Conservation (phyloP, 176 grass and related monocot species). For the Eragrostis nindensis region DNA sequence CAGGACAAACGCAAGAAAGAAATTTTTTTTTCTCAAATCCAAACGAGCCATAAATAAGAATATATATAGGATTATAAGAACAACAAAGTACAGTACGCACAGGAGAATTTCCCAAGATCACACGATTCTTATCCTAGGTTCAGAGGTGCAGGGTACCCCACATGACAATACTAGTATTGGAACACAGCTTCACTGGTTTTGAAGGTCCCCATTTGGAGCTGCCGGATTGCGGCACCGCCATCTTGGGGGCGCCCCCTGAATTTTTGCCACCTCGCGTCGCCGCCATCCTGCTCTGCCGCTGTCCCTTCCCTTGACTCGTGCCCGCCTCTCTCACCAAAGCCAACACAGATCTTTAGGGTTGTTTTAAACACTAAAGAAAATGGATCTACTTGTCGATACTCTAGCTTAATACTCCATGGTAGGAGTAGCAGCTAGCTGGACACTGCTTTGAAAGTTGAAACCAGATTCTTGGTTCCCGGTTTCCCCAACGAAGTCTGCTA, state of each 20-base stretch:
- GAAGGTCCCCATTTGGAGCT: not conserved
- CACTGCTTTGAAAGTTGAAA: not conserved
- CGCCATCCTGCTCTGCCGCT: not conserved
- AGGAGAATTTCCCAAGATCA: not conserved
- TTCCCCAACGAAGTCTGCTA: conserved; percentile 3
- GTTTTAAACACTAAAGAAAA: not conserved
- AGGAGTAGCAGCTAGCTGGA: not conserved
- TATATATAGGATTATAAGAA: too few species aligned
- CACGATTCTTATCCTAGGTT: not conserved
- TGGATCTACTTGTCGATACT: not conserved
- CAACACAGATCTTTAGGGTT: not conserved
- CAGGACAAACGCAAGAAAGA: too few species aligned
- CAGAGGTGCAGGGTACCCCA: not conserved
- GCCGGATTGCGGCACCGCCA: conserved; percentile 5
- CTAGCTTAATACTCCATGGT: not conserved
- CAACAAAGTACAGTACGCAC: too few species aligned
- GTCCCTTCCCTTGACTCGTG: not conserved
- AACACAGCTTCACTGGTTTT: conserved; percentile 33
- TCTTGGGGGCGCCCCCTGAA: conserved; percentile 39
- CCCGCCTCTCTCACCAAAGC: not conserved
- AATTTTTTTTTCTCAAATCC: too few species aligned
- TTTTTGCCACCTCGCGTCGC: not conserved
- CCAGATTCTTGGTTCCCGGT: not conserved
- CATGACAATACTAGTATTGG: not conserved
- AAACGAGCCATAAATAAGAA: too few species aligned